phyloP scores from a whole-genome alignment of 257 asterid genomes.

The Ophiorrhiza pumila region DNA sequence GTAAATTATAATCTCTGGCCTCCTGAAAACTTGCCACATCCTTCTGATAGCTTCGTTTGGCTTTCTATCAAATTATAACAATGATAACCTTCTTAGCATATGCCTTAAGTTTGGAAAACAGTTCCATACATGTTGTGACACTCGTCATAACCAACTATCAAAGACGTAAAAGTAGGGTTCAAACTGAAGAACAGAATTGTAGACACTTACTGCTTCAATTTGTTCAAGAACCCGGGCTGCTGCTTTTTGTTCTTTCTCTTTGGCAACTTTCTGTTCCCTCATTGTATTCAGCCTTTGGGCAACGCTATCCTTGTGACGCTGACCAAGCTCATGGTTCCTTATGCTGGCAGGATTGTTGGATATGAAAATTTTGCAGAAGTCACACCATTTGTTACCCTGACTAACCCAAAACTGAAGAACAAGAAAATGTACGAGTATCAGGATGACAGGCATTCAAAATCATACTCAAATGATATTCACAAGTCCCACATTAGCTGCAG shows the following conservation, averaged over 20 bases:
- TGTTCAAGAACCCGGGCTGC: slow-evolving; percentile 75
- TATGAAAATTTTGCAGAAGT: slow-evolving; percentile 89
- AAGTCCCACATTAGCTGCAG: neutral
- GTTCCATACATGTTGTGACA: neutral
- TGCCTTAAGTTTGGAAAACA: neutral
- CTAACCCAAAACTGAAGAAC: slow-evolving; percentile 87
- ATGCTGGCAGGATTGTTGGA: slow-evolving; percentile 90
- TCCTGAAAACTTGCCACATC: slow-evolving; percentile 69
- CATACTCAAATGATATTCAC: neutral
- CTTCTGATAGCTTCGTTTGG: slow-evolving; percentile 86
- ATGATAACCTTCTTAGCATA: neutral
- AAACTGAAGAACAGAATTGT: slow-evolving; percentile 6
- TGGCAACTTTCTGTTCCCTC: slow-evolving; percentile 79
- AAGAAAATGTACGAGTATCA: neutral
- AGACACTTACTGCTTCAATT: slow-evolving; percentile 80
- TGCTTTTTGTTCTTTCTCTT: slow-evolving; percentile 73
- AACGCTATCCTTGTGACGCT: slow-evolving; percentile 82
- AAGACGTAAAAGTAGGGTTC: neutral
- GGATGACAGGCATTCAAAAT: neutral
- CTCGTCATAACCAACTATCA: neutral
- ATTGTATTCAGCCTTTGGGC: slow-evolving; percentile 66
- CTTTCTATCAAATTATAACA: slow-evolving; percentile 59
- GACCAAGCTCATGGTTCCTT: slow-evolving; percentile 96
- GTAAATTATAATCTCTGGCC: slow-evolving; percentile 65
- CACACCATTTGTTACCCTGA: slow-evolving; percentile 99